phyloP scores from a whole-genome alignment of 2,329 filamentous ascomycete species.

The Zasmidium citrigriseum region DNA sequence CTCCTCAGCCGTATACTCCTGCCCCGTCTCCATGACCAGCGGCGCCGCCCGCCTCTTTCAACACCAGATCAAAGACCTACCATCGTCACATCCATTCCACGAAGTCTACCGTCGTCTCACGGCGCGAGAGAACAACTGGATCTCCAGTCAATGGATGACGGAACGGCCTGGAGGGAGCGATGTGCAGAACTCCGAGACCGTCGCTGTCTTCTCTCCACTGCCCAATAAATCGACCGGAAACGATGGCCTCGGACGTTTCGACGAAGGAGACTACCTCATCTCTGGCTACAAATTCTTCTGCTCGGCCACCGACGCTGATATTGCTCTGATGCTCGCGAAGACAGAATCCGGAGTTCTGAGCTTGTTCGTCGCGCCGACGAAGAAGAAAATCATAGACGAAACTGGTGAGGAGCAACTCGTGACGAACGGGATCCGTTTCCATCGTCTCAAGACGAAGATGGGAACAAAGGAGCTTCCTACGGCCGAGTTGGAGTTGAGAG shows the following conservation, averaged over 20 bases:
- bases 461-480: conserved; percentile 71
- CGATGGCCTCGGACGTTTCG: conserved; percentile 45
- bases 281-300: conserved; percentile 73
- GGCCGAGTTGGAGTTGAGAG: conserved; percentile 63
- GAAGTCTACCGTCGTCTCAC: conserved; percentile 51
- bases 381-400: conserved; percentile 37
- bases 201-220: conserved; percentile 43
- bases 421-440: conserved; percentile 67
- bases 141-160: conserved; percentile 76
- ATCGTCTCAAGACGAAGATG: conserved; percentile 70
- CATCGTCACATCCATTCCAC: conserved; percentile 15
- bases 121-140: conserved; percentile 60
- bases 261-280: conserved; percentile 52
- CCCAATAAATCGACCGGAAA: conserved; percentile 58
- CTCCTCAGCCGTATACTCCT: conserved; percentile 18
- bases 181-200: conserved; percentile 62
- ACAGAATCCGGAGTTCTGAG: conserved; percentile 53
- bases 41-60: conserved; percentile 17
- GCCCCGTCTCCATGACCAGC: conserved; percentile 22
- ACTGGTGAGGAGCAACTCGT: conserved; percentile 35
- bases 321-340: conserved; percentile 63
- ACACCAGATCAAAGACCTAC: conserved; percentile 4
- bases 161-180: conserved; percentile 70
- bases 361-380: conserved; percentile 67
- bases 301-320: conserved; percentile 64